These are phyloP conservation scores for Colletotrichum sp. DNA, from an alignment of 2,329 filamentous ascomycete species.

Conservation along the genomic window DNA sequence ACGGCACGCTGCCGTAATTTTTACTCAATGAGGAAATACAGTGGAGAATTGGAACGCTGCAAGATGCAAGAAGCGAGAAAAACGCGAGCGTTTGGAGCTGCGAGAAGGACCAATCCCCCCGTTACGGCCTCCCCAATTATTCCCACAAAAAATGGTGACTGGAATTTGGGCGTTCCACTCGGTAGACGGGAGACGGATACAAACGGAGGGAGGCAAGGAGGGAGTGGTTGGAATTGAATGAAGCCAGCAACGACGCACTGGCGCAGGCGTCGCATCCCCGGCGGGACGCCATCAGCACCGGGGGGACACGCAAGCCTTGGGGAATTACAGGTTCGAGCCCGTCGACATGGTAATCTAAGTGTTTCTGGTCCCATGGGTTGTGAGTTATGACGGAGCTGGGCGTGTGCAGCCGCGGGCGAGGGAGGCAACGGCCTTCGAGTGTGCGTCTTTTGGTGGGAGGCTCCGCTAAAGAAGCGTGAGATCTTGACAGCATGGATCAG, in stretches of 20 bases:
- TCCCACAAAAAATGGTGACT: background rate
- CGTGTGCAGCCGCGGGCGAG: background rate
- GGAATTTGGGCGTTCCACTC: background rate
- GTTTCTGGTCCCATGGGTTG: background rate
- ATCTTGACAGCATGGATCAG: slow-evolving; percentile 2
- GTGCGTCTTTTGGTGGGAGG: background rate
- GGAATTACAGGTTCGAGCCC: background rate
- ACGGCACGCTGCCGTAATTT: background rate
- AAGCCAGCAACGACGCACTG: background rate
- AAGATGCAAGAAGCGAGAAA: background rate
- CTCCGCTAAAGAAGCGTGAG: slow-evolving; percentile 19
- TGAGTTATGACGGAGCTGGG: background rate
- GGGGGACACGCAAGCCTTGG: background rate
- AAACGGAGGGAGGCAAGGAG: background rate
- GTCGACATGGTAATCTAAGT: background rate
- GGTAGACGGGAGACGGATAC: background rate
- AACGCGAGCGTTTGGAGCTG: background rate
- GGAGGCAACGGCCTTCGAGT: background rate
- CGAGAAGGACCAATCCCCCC: background rate
- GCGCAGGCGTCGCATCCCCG: background rate
- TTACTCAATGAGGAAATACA: background rate
- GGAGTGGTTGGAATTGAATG: background rate
- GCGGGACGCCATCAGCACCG: background rate
- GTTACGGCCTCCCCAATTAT: background rate
- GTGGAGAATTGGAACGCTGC: background rate